phyloP scores from a whole-genome alignment of 2,329 filamentous ascomycete genomes.

The Nothomitra cinnamomea region DNA sequence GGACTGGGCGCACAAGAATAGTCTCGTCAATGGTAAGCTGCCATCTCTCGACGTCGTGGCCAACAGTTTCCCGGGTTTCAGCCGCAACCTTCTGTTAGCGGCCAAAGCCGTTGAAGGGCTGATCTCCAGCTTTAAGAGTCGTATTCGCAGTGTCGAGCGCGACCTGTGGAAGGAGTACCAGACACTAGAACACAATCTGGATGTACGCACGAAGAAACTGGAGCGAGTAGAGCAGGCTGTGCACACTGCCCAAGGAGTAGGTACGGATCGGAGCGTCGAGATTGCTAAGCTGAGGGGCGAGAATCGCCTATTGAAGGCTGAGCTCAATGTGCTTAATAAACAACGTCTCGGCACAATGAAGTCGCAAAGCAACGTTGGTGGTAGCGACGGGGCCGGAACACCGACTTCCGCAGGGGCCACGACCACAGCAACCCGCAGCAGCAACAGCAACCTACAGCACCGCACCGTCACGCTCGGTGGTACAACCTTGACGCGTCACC shows the following conservation, averaged over 20 bases:
- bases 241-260: slow-evolving; percentile 32
- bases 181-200: slow-evolving; percentile 62
- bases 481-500: slow-evolving; percentile 36
- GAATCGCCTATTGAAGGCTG: slow-evolving; percentile 41
- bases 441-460: not conserved
- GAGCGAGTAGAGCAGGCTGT: slow-evolving; percentile 73
- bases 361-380: slow-evolving; percentile 1
- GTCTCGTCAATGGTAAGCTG: slow-evolving; percentile 72
- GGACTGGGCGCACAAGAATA: slow-evolving; percentile 84
- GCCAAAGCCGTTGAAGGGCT: slow-evolving; percentile 76
- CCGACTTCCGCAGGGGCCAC: slow-evolving; percentile 13
- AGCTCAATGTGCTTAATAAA: slow-evolving; percentile 43
- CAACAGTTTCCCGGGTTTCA: slow-evolving; percentile 73
- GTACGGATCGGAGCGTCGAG: slow-evolving; percentile 30
- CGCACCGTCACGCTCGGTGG: not conserved
- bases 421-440: slow-evolving; percentile 19
- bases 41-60: slow-evolving; percentile 74
- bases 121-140: slow-evolving; percentile 57
- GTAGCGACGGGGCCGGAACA: slow-evolving; percentile 9
- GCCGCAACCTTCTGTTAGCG: slow-evolving; percentile 72
- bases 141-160: slow-evolving; percentile 72
- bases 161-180: slow-evolving; percentile 88
- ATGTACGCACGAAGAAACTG: slow-evolving; percentile 65
- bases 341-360: not conserved
- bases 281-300: slow-evolving; percentile 40